Evolutionary conservation across 352 stramenopile genomes (phyloP).

Genomic region (Paralagenidium karlingii): DNA sequence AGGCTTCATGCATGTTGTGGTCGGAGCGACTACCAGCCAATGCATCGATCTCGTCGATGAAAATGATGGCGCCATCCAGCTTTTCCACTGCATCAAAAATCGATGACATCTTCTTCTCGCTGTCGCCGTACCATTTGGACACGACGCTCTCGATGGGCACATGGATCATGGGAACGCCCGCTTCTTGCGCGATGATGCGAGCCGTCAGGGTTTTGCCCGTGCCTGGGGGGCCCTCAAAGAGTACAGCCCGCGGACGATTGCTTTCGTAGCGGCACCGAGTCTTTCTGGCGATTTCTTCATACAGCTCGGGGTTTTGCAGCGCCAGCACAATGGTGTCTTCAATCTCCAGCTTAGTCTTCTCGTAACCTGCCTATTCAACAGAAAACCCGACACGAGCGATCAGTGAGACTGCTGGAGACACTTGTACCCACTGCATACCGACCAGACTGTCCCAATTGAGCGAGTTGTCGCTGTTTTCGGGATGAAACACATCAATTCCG

Average conservation of each 20-base stretch:
- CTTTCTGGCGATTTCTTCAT: conserved; percentile 82
- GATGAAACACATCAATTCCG: conserved; percentile 75
- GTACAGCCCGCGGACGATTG: conserved; percentile 79
- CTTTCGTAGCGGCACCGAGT: conserved; percentile 83
- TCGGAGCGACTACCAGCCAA: conserved; percentile 80
- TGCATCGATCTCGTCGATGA: conserved; percentile 93
- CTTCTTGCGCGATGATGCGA: conserved; percentile 89
- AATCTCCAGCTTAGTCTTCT: conserved; percentile 85
- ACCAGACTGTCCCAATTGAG: conserved; percentile 80
- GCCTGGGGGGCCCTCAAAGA: conserved; percentile 91
- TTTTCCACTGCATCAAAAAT: conserved; percentile 92
- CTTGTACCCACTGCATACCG: neutral
- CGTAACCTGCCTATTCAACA: conserved; percentile 66
- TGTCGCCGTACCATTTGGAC: conserved; percentile 92
- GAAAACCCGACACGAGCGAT: neutral
- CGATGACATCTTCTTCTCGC: conserved; percentile 89
- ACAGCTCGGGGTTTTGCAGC: conserved; percentile 87
- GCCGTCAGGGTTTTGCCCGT: conserved; percentile 91
- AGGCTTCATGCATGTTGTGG: conserved; percentile 88
- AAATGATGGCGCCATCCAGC: conserved; percentile 87
- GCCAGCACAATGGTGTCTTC: conserved; percentile 87
- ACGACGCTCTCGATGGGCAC: conserved; percentile 90
- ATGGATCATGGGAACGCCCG: conserved; percentile 88
- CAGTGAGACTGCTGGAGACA: neutral
- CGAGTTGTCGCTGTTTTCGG: conserved; percentile 15